phyloP scores from a whole-genome alignment of 1,284 basidiomycete species.

The Ustilago cynodontis region DNA sequence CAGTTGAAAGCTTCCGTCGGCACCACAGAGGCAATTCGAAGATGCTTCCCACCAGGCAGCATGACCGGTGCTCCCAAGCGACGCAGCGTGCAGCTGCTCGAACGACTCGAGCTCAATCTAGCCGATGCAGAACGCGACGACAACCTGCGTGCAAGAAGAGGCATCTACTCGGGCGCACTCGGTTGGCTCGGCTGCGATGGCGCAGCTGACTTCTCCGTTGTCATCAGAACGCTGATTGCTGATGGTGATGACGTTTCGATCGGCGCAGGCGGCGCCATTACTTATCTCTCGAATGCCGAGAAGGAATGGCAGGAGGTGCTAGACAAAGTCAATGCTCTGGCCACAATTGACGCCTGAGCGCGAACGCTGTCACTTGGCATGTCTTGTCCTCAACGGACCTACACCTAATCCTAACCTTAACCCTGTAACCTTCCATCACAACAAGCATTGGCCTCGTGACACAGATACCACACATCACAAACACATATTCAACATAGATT shows the following conservation, averaged over 20 bases:
- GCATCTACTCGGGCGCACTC: constrained; percentile 85
- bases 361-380: background rate
- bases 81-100: constrained; percentile 89
- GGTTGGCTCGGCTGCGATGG: constrained; percentile 93
- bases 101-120: constrained; percentile 77
- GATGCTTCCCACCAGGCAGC: constrained; percentile 79
- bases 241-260: constrained; percentile 75
- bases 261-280: constrained; percentile 95
- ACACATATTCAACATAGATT: constrained; percentile 10
- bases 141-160: constrained; percentile 71
- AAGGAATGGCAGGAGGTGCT: constrained; percentile 95
- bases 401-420: background rate
- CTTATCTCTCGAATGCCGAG: constrained; percentile 86
- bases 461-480: background rate
- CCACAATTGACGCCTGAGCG: constrained; percentile 32
- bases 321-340: constrained; percentile 74
- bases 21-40: constrained; percentile 80
- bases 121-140: constrained; percentile 35
- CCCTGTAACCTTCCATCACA: background rate
- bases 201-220: constrained; percentile 91
- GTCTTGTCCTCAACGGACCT: constrained; percentile 14
- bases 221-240: constrained; percentile 91
- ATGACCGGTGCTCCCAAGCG: constrained; percentile 99
- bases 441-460: background rate
- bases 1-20: constrained; percentile 72